Base-by-base conservation (phyloP, 2,329 filamentous ascomycete species). In the Fusarium chuoi region DNA sequence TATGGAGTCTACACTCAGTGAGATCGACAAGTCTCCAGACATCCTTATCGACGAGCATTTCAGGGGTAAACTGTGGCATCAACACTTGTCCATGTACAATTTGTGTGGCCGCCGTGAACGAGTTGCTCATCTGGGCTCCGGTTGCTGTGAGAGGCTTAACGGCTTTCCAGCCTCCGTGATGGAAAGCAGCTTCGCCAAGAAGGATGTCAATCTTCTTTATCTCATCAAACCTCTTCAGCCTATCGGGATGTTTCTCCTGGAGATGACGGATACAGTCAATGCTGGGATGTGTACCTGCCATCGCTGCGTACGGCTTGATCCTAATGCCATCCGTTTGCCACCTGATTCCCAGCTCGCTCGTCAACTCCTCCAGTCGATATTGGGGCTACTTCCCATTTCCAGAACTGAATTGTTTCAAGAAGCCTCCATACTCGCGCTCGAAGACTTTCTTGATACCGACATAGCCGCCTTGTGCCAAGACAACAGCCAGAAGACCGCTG, bases 41-140 rank as follows among this genome's bases (percentile, higher is more conserved):
- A 26, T 42, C 35, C 12, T 41, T 15, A 7, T 62, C 9, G 9
- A 20, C 24, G 12, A 63, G 28, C 35, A 46, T 62, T 3, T 41
- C 35, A 6, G 35, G 42, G n/a, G 26, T 35, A 35, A 63, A 61
- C 8, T 63, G 61, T 8, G 42, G n/a, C 61, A 63, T 63, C 22
- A 63, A 28, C 5, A 62, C 61, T 62, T 63, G 41, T n/a, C 35
- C 41, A 11, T 63, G 61, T 15, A 63, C 61, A 17, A 63, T 63
- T 18, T 63, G 61, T 26, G 42, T 61, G 14, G 55, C 61, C 3
- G 33, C 20, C 17, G 60, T 60, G 22, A 62, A 62, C 13, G 61
- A 48, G 55, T 63, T 63, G 35, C 61, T 62, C 61, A 63, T 63
- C 42, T 63, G 61, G 12, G 61, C 55, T 10, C 61, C 55, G 7